A percentile compares a stretch with the other conserved stretches of the same genome.
Evolutionary conservation across 306 rosid genomes (phyloP).

Genomic region (Aeschynomene evenia): DNA sequence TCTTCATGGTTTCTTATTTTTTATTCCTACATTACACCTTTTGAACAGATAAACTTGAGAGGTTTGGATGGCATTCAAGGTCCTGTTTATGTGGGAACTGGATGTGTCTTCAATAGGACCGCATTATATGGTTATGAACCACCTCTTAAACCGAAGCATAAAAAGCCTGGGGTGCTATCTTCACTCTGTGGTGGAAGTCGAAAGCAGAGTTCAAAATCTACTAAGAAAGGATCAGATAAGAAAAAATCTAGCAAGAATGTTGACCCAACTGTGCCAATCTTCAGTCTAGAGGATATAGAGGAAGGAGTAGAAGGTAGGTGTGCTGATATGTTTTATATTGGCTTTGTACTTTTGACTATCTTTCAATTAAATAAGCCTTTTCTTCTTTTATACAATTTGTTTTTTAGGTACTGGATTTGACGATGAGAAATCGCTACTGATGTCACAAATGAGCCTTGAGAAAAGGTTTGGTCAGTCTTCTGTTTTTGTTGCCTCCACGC

Average conservation of each 20-base stretch:
- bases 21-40: constrained; percentile 1
- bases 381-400: background rate
- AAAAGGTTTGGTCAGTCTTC: constrained; percentile 92
- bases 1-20: constrained; percentile 1
- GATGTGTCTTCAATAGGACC: constrained; percentile 92
- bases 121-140: constrained; percentile 97
- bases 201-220: constrained; percentile 72
- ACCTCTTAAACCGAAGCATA: constrained; percentile 80
- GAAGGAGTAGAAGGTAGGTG: constrained; percentile 91
- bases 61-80: constrained; percentile 99
- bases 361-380: constrained; percentile 3
- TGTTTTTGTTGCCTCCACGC: constrained; percentile 92
- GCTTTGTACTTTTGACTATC: background rate
- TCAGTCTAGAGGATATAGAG: constrained; percentile 86
- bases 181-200: constrained; percentile 71
- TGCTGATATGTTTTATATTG: background rate
- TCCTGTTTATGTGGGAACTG: constrained; percentile 98
- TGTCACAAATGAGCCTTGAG: constrained; percentile 96
- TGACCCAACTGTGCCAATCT: constrained; percentile 82
- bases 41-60: constrained; percentile 83
- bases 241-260: constrained; percentile 70
- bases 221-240: constrained; percentile 75
- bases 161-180: constrained; percentile 65
- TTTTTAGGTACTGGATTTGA: constrained; percentile 84
- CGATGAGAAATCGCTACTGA: constrained; percentile 79